phyloP scores from a whole-genome alignment of 2,329 filamentous ascomycete genomes.

The Helotiales sp. region DNA sequence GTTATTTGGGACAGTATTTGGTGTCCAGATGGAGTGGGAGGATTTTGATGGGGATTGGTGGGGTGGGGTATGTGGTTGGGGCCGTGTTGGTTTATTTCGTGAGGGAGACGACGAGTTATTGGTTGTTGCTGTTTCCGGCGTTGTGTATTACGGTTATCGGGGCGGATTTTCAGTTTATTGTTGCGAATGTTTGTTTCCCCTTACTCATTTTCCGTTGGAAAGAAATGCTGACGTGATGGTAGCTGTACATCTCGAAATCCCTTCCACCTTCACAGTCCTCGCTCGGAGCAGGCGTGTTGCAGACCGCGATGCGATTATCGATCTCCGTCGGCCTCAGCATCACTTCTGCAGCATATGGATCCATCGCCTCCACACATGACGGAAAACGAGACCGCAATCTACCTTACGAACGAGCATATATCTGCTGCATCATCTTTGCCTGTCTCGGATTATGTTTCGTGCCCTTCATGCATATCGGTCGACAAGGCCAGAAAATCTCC shows the following conservation, averaged over 20 bases:
- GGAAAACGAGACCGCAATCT: conserved; percentile 45
- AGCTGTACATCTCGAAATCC: conserved; percentile 69
- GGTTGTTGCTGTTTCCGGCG: conserved; percentile 64
- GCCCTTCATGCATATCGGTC: conserved; percentile 53
- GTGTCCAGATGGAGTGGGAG: conserved; percentile 66
- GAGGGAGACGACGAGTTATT: conserved; percentile 55
- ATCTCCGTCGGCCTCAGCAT: conserved; percentile 60
- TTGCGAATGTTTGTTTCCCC: conserved; percentile 56
- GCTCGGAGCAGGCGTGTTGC: conserved; percentile 67
- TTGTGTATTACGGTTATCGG: conserved; percentile 62
- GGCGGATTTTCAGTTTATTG: conserved; percentile 70
- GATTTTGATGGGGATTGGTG: conserved; percentile 52
- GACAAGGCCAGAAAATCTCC: conserved; percentile 42
- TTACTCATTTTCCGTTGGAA: background rate
- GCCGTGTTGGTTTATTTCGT: conserved; percentile 58
- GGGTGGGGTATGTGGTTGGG: conserved; percentile 41
- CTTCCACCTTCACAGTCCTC: conserved; percentile 60
- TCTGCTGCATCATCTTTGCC: conserved; percentile 47
- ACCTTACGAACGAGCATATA: conserved; percentile 52
- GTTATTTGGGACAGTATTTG: conserved; percentile 60
- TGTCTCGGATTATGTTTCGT: conserved; percentile 46
- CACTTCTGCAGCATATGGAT: conserved; percentile 56
- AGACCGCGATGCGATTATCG: conserved; percentile 53
- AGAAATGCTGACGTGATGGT: background rate
- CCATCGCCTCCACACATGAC: conserved; percentile 6